These are phyloP conservation scores for Diplocarpon rosae DNA, from an alignment of 2,329 filamentous ascomycete species.

Conservation along the genomic window DNA sequence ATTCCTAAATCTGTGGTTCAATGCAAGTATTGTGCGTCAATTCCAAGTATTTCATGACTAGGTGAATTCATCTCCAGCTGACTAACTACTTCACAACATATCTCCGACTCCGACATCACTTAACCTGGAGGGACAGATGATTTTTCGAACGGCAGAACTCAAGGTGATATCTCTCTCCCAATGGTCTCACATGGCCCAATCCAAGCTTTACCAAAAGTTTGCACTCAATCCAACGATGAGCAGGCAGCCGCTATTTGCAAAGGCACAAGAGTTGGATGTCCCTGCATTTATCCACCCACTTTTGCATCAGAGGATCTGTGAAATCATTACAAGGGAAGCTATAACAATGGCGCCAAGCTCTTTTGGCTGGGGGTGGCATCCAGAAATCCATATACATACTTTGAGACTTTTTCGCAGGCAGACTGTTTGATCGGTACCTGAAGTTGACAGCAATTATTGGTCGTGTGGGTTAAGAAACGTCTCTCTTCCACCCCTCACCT, in stretches of 20 bases:
- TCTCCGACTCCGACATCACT: too few relatives aligned
- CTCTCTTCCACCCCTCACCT: too few relatives aligned
- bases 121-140: too few relatives aligned
- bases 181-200: constrained; percentile 26
- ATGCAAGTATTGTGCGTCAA: too few relatives aligned
- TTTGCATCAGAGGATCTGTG: constrained; percentile 27
- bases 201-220: constrained; percentile 9
- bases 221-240: constrained; percentile 26
- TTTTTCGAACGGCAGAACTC: too few relatives aligned
- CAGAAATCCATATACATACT: constrained; percentile 37
- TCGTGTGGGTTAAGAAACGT: constrained; percentile 24
- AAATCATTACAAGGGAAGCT: constrained; percentile 25
- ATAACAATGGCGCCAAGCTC: constrained; percentile 29
- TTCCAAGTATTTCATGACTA: too few relatives aligned
- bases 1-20: too few relatives aligned
- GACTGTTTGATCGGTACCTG: constrained; percentile 44
- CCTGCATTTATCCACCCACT: constrained; percentile 35
- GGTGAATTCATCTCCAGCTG: too few relatives aligned
- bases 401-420: constrained; percentile 39
- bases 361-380: constrained; percentile 40
- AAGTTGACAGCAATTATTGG: constrained; percentile 42
- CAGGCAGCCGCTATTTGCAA: constrained; percentile 24
- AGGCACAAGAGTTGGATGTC: constrained; percentile 31
- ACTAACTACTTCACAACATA: too few relatives aligned
- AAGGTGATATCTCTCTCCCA: constrained; percentile 20